These are phyloP conservation scores for Phytophthora ohioensis DNA, from an alignment of 352 stramenopile genomes.

Conservation along the genomic window DNA sequence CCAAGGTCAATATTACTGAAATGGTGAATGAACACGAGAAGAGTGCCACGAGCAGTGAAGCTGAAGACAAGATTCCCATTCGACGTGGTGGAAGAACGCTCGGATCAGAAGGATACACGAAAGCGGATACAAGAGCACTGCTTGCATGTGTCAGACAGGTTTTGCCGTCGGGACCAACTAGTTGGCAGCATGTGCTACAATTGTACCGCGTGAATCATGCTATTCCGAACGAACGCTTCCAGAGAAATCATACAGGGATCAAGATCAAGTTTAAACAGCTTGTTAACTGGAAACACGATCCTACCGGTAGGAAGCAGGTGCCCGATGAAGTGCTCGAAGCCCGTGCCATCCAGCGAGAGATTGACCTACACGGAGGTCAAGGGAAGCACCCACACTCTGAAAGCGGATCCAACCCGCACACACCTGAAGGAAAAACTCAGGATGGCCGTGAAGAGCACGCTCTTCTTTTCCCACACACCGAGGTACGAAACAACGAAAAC, in stretches of 20 bases:
- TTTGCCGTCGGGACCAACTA: conserved; percentile 31
- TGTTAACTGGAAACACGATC: conserved; percentile 39
- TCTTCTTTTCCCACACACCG: conserved; percentile 4
- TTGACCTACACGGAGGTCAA: conserved; percentile 20
- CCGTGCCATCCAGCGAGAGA: conserved; percentile 39
- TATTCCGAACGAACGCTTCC: conserved; percentile 36
- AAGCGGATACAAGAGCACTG: conserved; percentile 33
- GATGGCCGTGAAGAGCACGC: conserved; percentile 12
- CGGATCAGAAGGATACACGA: conserved; percentile 46
- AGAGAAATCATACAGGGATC: conserved; percentile 32
- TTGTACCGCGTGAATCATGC: conserved; percentile 42
- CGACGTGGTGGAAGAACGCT: conserved; percentile 33
- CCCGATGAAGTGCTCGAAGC: conserved; percentile 39
- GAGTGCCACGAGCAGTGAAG: conserved; percentile 19
- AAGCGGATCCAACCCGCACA: conserved; percentile 13
- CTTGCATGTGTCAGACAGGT: conserved; percentile 37
- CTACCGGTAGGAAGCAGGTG: conserved; percentile 1
- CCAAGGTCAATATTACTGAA: neutral
- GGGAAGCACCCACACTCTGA: conserved; percentile 26
- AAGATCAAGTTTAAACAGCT: conserved; percentile 53
- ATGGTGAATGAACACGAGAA: neutral
- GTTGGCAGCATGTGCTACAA: conserved; percentile 45
- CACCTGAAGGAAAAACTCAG: conserved; percentile 9
- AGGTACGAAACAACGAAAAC: conserved; percentile 28
- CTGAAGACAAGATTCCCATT: conserved; percentile 7